A percentile compares a stretch with the other conserved stretches of the same genome.
Conservation (phyloP, 257 asterid species). For the Nicotiana knightiana region DNA sequence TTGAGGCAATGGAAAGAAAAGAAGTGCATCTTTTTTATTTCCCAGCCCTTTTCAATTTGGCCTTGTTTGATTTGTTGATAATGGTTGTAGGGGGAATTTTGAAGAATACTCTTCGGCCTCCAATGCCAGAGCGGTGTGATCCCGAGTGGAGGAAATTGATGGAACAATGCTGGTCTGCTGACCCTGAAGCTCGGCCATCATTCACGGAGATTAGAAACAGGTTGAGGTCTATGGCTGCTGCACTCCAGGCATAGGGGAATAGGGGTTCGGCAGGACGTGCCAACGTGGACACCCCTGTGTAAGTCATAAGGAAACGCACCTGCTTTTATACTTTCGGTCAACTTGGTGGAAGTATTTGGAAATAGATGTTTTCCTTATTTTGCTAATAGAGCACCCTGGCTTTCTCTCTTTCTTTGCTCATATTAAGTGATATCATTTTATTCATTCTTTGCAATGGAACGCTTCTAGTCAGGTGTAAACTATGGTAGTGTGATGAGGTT, state of each 20-base stretch:
- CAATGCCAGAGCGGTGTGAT: constrained; percentile 57
- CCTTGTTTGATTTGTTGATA: not conserved
- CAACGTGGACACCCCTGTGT: constrained; percentile 29
- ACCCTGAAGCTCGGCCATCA: constrained; percentile 60
- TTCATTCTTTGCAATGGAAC: not conserved
- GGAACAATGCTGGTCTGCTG: constrained; percentile 70
- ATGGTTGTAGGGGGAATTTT: constrained; percentile 56
- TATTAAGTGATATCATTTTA: not conserved
- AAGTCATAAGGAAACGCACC: constrained; percentile 8
- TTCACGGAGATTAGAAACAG: constrained; percentile 55
- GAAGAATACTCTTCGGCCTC: constrained; percentile 65
- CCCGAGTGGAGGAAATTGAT: constrained; percentile 61
- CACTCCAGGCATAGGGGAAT: constrained; percentile 27
- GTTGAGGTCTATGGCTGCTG: constrained; percentile 48
- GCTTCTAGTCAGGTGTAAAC: not conserved
- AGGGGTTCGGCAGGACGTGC: constrained; percentile 16
- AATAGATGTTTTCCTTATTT: not conserved
- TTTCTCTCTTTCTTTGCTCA: not conserved
- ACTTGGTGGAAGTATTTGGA: not conserved
- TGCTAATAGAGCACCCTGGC: not conserved
- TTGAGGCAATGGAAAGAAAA: not conserved
- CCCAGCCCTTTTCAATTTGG: not conserved
- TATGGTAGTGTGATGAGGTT: not conserved
- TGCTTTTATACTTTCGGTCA: not conserved
- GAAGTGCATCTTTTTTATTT: not conserved